Evolutionary conservation across 495 filamentous ascomycete genomes (phyloP), one percentile per base, ranked within the genome.

Genomic region (Schizothecium vesticola): DNA sequence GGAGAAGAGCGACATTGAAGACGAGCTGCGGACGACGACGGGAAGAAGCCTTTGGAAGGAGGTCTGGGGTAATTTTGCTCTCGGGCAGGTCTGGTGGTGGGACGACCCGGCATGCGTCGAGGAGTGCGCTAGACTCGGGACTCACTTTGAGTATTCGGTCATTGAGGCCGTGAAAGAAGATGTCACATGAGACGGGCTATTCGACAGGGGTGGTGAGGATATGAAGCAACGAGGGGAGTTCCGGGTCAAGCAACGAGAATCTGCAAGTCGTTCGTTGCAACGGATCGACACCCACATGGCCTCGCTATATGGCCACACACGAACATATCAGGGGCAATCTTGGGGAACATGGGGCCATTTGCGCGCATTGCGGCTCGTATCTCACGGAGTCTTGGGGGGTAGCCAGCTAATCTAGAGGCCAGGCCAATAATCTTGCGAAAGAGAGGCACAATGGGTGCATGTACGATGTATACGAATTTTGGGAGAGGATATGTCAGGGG

Each of bases 31-130:
- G 31, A 80, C 74, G 61, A 67, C 79, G 10, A 69, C 79, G 8
- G 78, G 75, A 2, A 76, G 80, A 29, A 77, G 79, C 74, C 65
- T 83, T 13, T 83, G 81, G 81, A 75, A 78, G 61, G 79, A 81
- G 36, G 73, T 80, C 1, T 86, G 83, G 84, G 82, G 83, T 0
- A 67, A 66, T 29, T 82, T 77, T 65, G 82, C 83, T 12, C 72
- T 74, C 55, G 80, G 75, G 23, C 71, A 77, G 25, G 69, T 64
- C 16, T 85, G 83, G 82, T 86, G 84, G 83, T 85, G 83, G 83
- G 81, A 86, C 24, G 80, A 85, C 57, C 71, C 75, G 28, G 75
- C 75, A 8, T 81, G 81, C 51, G 70, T 84, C 1, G 76, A 79
- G 60, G 84, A 86, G 63, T 86, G 84, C 69, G 68, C 77, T 10